Percentiles rank a stretch among this genome's conserved stretches.
Evolutionary conservation across 164 flowering plant species (phyloP).

Genomic region (Annona cherimola): DNA sequence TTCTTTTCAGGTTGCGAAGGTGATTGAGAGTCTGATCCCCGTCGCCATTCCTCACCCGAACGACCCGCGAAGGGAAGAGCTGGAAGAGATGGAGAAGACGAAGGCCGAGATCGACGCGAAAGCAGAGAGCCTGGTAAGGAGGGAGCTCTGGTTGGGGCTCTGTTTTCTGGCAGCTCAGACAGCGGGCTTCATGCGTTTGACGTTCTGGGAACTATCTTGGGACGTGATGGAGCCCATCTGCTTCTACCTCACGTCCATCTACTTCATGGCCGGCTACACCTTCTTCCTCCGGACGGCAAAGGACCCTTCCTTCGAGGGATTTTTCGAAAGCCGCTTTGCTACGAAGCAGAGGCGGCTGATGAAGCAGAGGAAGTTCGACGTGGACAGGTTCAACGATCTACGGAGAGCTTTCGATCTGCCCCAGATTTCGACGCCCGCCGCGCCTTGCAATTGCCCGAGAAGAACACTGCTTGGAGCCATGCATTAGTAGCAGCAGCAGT

Average conservation of each 20-base stretch:
- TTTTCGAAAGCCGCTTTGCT: constrained; percentile 37
- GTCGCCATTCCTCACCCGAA: constrained; percentile 18
- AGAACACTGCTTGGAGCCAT: constrained; percentile 10
- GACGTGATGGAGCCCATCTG: constrained; percentile 78
- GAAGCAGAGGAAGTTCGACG: constrained; percentile 37
- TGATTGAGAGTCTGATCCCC: constrained; percentile 32
- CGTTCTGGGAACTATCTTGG: constrained; percentile 72
- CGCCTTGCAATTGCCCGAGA: background rate
- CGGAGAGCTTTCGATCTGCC: constrained; percentile 13
- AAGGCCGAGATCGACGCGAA: constrained; percentile 39
- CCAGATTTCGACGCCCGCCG: background rate
- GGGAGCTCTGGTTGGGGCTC: constrained; percentile 49
- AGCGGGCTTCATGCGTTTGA: constrained; percentile 54
- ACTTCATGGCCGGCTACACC: constrained; percentile 45
- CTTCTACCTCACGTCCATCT: constrained; percentile 48
- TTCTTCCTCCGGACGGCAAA: constrained; percentile 56
- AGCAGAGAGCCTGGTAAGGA: constrained; percentile 32
- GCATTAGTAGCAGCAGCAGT: background rate
- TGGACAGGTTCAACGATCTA: constrained; percentile 40
- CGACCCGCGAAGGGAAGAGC: constrained; percentile 39
- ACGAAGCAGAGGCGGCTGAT: constrained; percentile 44
- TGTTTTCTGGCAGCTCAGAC: constrained; percentile 42
- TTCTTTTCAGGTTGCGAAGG: constrained; percentile 52
- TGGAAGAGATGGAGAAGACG: constrained; percentile 38
- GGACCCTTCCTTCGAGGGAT: constrained; percentile 61